phyloP scores from a whole-genome alignment of 768 basidiomycete species.

The Xerocomellus intermedius region DNA sequence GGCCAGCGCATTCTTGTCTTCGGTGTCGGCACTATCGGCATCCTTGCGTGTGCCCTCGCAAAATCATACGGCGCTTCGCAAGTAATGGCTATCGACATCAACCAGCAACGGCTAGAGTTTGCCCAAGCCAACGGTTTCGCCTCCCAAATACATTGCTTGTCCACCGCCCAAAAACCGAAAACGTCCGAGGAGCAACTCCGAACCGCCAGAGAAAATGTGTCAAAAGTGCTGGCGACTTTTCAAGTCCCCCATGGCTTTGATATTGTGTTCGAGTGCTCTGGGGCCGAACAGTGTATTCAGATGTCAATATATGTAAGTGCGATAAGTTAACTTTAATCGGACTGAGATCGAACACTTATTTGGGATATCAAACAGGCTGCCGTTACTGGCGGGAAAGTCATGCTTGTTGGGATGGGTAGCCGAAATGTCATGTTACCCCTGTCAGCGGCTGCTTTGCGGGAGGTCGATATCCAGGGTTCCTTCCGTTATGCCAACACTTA shows the following conservation, averaged over 20 bases:
- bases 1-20: constrained; percentile 82
- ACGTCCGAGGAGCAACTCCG: constrained; percentile 56
- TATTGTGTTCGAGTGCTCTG: constrained; percentile 93
- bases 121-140: constrained; percentile 76
- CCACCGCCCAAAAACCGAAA: constrained; percentile 47
- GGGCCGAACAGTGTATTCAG: constrained; percentile 89
- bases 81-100: constrained; percentile 85
- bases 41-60: constrained; percentile 83
- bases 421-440: constrained; percentile 81
- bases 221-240: constrained; percentile 53
- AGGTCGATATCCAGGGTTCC: constrained; percentile 90
- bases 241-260: constrained; percentile 78
- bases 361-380: constrained; percentile 57
- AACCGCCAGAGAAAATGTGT: constrained; percentile 57
- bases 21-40: constrained; percentile 91
- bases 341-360: constrained; percentile 13
- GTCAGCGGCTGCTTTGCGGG: constrained; percentile 76
- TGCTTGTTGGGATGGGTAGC: constrained; percentile 96
- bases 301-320: constrained; percentile 82
- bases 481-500: constrained; percentile 94
- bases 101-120: constrained; percentile 75
- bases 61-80: constrained; percentile 65
- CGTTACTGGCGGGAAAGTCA: constrained; percentile 80
- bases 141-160: constrained; percentile 65
- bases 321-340: constrained; percentile 8